phyloP scores from a whole-genome alignment of 1,284 basidiomycete species.

The Phellopilus nigrolimitatus region DNA sequence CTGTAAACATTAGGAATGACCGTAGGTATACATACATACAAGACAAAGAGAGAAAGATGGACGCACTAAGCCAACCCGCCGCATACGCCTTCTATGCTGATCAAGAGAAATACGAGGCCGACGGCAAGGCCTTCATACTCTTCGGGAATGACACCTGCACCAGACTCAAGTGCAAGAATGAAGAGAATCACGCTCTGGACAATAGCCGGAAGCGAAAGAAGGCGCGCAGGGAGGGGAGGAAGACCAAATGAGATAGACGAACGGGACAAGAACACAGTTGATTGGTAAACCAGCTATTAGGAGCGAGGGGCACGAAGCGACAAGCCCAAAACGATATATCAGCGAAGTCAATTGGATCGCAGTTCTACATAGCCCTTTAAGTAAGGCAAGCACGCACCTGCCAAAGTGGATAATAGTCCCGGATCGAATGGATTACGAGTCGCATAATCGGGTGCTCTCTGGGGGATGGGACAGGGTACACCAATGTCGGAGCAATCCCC shows the following conservation, averaged over 20 bases:
- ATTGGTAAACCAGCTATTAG: constrained; percentile 75
- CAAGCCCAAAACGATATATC: background rate
- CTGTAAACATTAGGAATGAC: constrained; percentile 32
- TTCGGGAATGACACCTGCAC: constrained; percentile 56
- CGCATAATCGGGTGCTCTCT: constrained; percentile 58
- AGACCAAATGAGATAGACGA: constrained; percentile 87
- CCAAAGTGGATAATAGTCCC: constrained; percentile 96
- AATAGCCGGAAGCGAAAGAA: constrained; percentile 73
- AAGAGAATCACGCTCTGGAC: constrained; percentile 63
- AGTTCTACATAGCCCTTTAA: background rate
- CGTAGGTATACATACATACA: background rate
- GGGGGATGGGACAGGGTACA: constrained; percentile 79
- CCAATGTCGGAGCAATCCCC: constrained; percentile 86
- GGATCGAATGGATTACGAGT: constrained; percentile 76
- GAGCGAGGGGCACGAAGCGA: constrained; percentile 24
- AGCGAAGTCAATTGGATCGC: background rate
- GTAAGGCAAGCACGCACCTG: constrained; percentile 47
- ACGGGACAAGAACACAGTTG: constrained; percentile 93
- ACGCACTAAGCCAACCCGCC: constrained; percentile 89
- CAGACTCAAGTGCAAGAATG: constrained; percentile 61
- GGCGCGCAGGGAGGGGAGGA: constrained; percentile 69
- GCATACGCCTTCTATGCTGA: constrained; percentile 82
- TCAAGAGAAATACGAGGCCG: constrained; percentile 67
- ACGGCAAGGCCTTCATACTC: constrained; percentile 53
- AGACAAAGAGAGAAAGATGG: constrained; percentile 10